Base-by-base conservation (phyloP, 2,329 filamentous ascomycete species). In the Fonsecaea nubica region DNA sequence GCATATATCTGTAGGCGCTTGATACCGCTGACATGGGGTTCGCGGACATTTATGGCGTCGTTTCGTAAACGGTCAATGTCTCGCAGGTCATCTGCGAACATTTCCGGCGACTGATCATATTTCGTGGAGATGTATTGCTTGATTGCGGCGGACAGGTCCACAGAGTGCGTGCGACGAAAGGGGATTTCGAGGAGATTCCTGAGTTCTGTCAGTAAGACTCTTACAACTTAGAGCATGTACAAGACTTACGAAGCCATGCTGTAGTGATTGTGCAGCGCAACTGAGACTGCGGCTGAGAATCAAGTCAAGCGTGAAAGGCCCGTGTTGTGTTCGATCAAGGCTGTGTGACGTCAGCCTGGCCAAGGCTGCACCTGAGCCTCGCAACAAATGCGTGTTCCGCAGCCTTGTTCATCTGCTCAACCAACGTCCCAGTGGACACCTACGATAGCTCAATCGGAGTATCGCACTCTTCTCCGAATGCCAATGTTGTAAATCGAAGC, bases 41-140 rank as follows among this genome's bases (percentile, higher is more conserved):
- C 95, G 66, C 90, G 87, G 1, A 95, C 90, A 77, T 93, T 92
- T 63, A 97, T 85, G n/a, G 95, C 95, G 77, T 96, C 92, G 69
- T 87, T 86, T 4, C 95, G 89, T 65, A 98, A 82, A 57, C 87
- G 84, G 76, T 98, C 93, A 74, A 99, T 93, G 71, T 90, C 86
- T 75, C 93, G 89, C 65, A 97, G 87, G 81, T 99, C 95, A 70
- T 92, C 86, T 69, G 88, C 87, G 80, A 99, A 99, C 90, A 97
- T 96, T 79, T 97, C 93, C 38, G 95, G 94, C 77, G 97, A 94
- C 78, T 99, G 95, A 79, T 98, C 94, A 89, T 98, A 98, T 85
- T 98, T 97, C 79, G 88, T 90, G 68, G 93, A 96, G 75, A 99
- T 98, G 82, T 99, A 98, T 77, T 95, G 90, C 71, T 92, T 92